These are phyloP conservation scores for Blastobotrys ciferrii DNA, from an alignment of 1,139 yeast species.

Conservation along the genomic window DNA sequence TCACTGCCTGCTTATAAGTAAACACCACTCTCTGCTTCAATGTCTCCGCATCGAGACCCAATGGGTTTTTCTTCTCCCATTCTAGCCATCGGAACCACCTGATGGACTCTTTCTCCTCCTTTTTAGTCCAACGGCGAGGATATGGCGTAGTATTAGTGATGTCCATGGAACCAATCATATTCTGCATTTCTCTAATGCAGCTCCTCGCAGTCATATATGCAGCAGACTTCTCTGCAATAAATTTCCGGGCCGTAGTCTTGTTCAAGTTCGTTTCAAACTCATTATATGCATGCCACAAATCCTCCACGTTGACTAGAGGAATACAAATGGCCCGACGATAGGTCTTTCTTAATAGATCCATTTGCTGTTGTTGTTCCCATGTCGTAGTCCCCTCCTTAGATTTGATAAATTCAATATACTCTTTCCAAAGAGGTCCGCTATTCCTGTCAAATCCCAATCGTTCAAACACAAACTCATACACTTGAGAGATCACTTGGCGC, in stretches of 20 bases:
- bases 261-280: slow-evolving; percentile 79
- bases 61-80: slow-evolving; percentile 73
- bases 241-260: slow-evolving; percentile 77
- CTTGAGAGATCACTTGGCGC: slow-evolving; percentile 69
- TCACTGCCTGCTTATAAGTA: slow-evolving; percentile 70
- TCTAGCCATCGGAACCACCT: slow-evolving; percentile 75
- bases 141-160: slow-evolving; percentile 41
- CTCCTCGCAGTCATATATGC: slow-evolving; percentile 91
- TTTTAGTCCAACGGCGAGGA: slow-evolving; percentile 36
- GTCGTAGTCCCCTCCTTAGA: slow-evolving; percentile 75
- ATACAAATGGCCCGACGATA: slow-evolving; percentile 66
- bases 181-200: slow-evolving; percentile 67
- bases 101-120: slow-evolving; percentile 42
- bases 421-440: slow-evolving; percentile 75
- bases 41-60: slow-evolving; percentile 51
- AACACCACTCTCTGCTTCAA: slow-evolving; percentile 64
- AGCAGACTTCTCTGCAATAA: slow-evolving; percentile 77
- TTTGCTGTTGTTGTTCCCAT: slow-evolving; percentile 85
- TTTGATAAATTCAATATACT: slow-evolving; percentile 75
- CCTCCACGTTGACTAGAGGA: slow-evolving; percentile 74
- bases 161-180: slow-evolving; percentile 49
- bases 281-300: slow-evolving; percentile 77
- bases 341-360: slow-evolving; percentile 71
- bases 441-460: slow-evolving; percentile 76
- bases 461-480: slow-evolving; percentile 79